A percentile compares a stretch with the other conserved stretches of the same genome.
phyloP scores from a whole-genome alignment of 2,329 filamentous ascomycete species.

The Nakataea oryzae region DNA sequence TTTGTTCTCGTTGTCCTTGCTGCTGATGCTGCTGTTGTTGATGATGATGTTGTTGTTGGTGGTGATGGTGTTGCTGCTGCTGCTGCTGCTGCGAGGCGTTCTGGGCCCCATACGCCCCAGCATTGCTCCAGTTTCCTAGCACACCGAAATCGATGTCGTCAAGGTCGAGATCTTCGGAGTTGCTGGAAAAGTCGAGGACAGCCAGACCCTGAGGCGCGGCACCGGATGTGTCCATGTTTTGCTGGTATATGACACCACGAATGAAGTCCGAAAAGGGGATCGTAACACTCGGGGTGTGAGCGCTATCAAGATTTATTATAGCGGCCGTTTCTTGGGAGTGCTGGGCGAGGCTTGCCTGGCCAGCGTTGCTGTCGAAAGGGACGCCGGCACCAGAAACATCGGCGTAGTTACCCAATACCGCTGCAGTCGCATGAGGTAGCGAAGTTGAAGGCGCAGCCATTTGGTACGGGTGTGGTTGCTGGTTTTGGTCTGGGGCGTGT shows the following conservation, averaged over 20 bases:
- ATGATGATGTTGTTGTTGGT: not conserved
- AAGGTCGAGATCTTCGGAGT: constrained; percentile 36
- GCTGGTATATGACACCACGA: constrained; percentile 38
- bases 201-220: constrained; percentile 29
- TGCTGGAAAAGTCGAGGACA: constrained; percentile 38
- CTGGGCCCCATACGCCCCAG: constrained; percentile 14
- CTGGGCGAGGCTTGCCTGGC: not conserved
- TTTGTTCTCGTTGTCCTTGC: constrained; percentile 10
- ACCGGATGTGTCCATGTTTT: constrained; percentile 21
- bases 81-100: not conserved
- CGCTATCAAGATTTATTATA: not conserved
- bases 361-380: not conserved
- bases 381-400: not conserved
- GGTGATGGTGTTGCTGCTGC: not conserved
- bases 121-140: constrained; percentile 37
- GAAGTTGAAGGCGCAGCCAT: not conserved
- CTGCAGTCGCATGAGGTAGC: not conserved
- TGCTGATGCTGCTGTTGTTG: not conserved
- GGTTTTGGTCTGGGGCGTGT: not conserved
- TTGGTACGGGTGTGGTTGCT: not conserved
- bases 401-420: not conserved
- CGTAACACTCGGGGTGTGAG: not conserved
- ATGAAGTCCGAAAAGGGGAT: constrained; percentile 39
- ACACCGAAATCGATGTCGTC: constrained; percentile 41
- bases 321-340: not conserved